Base-by-base conservation (phyloP, 2,329 filamentous ascomycete species). In the Calonectria pteridis region DNA sequence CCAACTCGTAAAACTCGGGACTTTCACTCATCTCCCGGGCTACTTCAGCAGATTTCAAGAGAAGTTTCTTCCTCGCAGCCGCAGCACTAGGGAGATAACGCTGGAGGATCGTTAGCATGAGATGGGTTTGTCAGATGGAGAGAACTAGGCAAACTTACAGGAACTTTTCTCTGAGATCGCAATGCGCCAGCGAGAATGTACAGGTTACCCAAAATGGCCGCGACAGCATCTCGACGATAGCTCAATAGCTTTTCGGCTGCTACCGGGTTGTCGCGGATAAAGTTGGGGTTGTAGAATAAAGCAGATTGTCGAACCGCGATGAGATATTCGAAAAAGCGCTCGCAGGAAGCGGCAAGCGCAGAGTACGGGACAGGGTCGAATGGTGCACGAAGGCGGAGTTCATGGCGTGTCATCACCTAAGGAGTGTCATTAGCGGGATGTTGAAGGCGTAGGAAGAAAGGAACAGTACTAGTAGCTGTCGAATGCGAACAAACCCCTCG, bases 271-370 rank as follows among this genome's bases (percentile, higher is more conserved):
- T 88, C 88, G 63, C 87, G 84, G 67, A 89, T 85, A 75, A 88
- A 88, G 40, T 86, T 86, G 1, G 89, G 88, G 71, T 90, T 88
- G 78, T 91, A 91, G 77, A 90, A 90, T 20, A 91, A 81, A 2
- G 88, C 89, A 3, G 89, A 89, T 77, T 92, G 90, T 9, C 90
- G 88, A 6, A 92, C 87, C 23, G 89, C 86, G 31, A 91, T 87
- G 70, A 91, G 85, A 73, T 91, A 88, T 75, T 91, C 90, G 75
- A 91, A 91, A 83, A 92, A 91, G 5, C 86, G 85, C 79, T 92
- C 90, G 69, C 88, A 90, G 9, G 86, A 85, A 74, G 89, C 87
- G 62, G 90, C 89, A 7, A 92, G 86, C 18, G 86, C 89, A 3
- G 87, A 88, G 80, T 91, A 91, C 0, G 90, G 89, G 1, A 89